phyloP scores from a whole-genome alignment of 2,329 filamentous ascomycete species.

The Exophiala lecanii-corni region DNA sequence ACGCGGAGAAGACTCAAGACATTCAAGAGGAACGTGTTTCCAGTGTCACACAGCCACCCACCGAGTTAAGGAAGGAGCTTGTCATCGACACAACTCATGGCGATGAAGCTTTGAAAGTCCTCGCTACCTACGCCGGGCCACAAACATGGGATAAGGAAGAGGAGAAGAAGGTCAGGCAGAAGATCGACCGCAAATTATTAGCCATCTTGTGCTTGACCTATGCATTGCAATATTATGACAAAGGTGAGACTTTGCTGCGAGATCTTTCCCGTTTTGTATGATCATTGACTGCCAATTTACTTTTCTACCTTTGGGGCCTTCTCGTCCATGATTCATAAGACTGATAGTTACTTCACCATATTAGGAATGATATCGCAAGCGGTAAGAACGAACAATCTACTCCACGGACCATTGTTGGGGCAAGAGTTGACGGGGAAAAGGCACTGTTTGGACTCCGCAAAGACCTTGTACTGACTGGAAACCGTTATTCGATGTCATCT shows the following conservation, averaged over 20 bases:
- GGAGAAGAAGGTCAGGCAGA: constrained; percentile 32
- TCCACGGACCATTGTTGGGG: no score
- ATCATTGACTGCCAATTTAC: no score
- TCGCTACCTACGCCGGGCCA: constrained; percentile 41
- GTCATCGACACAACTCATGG: constrained; percentile 34
- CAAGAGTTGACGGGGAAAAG: no score
- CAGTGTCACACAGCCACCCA: neutral
- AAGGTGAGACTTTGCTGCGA: neutral
- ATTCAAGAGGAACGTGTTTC: neutral
- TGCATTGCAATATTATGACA: constrained; percentile 39
- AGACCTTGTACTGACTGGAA: constrained; percentile 40
- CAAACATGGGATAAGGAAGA: constrained; percentile 40
- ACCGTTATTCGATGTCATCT: constrained; percentile 34
- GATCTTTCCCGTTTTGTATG: no score
- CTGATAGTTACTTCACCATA: no score
- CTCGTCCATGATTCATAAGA: no score
- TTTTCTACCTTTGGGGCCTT: no score
- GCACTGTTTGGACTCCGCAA: constrained; percentile 39
- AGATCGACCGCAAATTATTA: constrained; percentile 42
- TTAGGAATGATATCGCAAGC: neutral
- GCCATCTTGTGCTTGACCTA: constrained; percentile 51
- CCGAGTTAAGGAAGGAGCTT: neutral
- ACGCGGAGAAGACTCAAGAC: neutral
- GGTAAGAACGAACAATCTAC: no score
- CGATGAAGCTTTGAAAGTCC: constrained; percentile 40